phyloP scores from a whole-genome alignment of 1,284 basidiomycete genomes.

The Marasmius tenuissimus region DNA sequence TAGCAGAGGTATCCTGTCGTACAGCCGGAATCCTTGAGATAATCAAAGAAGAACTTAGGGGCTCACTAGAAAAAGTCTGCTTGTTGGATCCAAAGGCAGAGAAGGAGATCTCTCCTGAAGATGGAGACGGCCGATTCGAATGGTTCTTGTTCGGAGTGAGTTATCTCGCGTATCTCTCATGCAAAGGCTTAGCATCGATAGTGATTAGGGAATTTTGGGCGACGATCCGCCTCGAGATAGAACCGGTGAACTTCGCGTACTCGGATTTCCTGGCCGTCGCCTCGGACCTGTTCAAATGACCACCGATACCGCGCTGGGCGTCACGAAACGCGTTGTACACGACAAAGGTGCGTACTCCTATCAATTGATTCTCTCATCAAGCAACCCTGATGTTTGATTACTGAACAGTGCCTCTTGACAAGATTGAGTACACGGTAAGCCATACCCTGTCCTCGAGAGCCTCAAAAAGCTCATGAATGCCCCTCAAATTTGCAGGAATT shows the following conservation, averaged over 20 bases:
- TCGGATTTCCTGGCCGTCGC: slow-evolving; percentile 86
- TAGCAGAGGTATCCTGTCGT: slow-evolving; percentile 59
- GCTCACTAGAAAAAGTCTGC: slow-evolving; percentile 70
- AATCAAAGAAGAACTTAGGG: slow-evolving; percentile 44
- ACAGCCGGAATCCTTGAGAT: slow-evolving; percentile 66
- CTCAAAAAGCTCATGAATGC: too few species aligned
- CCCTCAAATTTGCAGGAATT: slow-evolving; percentile 53
- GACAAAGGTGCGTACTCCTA: slow-evolving; percentile 65
- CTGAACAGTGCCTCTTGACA: slow-evolving; percentile 55
- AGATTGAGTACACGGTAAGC: slow-evolving; percentile 74
- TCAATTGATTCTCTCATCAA: background rate
- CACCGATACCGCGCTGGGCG: slow-evolving; percentile 94
- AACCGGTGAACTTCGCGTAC: slow-evolving; percentile 81
- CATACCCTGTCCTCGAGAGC: too few species aligned
- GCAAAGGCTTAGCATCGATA: background rate
- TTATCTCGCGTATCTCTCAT: slow-evolving; percentile 1
- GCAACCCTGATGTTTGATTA: background rate
- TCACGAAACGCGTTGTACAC: slow-evolving; percentile 85
- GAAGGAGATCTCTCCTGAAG: slow-evolving; percentile 66
- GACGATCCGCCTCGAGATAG: slow-evolving; percentile 90
- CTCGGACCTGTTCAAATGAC: slow-evolving; percentile 94
- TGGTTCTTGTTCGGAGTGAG: slow-evolving; percentile 87
- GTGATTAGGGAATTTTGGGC: slow-evolving; percentile 62
- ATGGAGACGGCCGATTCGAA: slow-evolving; percentile 72
- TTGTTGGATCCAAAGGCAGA: slow-evolving; percentile 87